phyloP scores from a whole-genome alignment of 2,329 filamentous ascomycete genomes.

The Clonostachys rosea region DNA sequence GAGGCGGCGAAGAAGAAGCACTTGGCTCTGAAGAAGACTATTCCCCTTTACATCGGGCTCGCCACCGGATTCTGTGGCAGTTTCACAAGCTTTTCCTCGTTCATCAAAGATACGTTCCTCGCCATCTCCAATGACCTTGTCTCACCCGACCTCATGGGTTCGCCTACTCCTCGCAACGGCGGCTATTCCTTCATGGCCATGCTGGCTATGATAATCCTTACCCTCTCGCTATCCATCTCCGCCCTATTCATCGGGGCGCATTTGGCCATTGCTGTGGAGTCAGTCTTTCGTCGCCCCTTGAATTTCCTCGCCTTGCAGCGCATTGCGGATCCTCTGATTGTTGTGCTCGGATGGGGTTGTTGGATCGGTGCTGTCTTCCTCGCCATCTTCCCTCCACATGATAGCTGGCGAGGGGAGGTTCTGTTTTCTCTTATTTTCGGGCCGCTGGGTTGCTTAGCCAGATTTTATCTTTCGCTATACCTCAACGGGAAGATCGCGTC shows the following conservation, averaged over 20 bases:
- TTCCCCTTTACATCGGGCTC: slow-evolving; percentile 83
- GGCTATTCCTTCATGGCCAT: slow-evolving; percentile 84
- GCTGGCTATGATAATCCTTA: slow-evolving; percentile 68
- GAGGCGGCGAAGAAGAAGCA: slow-evolving; percentile 50
- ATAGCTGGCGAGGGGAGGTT: slow-evolving; percentile 70
- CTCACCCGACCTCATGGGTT: slow-evolving; percentile 22
- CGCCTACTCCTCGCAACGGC: slow-evolving; percentile 48
- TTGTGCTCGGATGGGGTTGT: slow-evolving; percentile 63
- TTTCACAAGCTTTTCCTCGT: slow-evolving; percentile 85
- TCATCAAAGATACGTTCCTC: slow-evolving; percentile 76
- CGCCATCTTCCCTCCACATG: slow-evolving; percentile 65
- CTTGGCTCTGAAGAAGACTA: slow-evolving; percentile 70
- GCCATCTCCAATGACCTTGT: slow-evolving; percentile 70
- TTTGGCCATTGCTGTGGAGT: slow-evolving; percentile 59
- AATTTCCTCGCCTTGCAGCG: slow-evolving; percentile 51
- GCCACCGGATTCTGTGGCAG: slow-evolving; percentile 86
- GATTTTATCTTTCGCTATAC: slow-evolving; percentile 67
- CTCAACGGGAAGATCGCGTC: slow-evolving; percentile 63
- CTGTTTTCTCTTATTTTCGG: slow-evolving; percentile 79
- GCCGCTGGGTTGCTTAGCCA: slow-evolving; percentile 69
- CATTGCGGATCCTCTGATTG: slow-evolving; percentile 57
- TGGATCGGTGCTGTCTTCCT: slow-evolving; percentile 79
- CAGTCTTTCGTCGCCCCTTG: slow-evolving; percentile 50
- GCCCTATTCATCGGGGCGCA: slow-evolving; percentile 72
- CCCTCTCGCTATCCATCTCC: slow-evolving; percentile 64